Conservation (phyloP, 2,329 filamentous ascomycete genomes). For the Aureobasidium sp. region DNA sequence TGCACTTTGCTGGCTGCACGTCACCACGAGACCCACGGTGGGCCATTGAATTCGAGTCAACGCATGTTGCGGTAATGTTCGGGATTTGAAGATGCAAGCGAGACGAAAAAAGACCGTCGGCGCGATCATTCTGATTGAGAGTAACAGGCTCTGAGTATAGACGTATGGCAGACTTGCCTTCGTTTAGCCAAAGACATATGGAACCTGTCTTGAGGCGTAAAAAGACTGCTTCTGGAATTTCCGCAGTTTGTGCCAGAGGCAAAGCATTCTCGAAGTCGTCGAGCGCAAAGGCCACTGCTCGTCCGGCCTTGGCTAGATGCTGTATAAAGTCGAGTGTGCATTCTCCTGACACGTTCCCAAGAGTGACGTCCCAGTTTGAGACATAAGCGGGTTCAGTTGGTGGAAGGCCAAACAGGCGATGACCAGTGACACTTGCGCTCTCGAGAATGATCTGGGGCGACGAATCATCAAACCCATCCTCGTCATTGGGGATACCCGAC, state of each 20-base stretch:
- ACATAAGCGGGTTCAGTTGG: conserved; percentile 88
- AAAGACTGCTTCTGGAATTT: conserved; percentile 81
- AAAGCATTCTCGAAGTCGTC: conserved; percentile 91
- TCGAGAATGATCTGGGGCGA: conserved; percentile 76
- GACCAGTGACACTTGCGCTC: conserved; percentile 68
- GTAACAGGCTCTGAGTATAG: conserved; percentile 60
- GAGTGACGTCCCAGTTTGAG: conserved; percentile 85
- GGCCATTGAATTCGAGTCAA: conserved; percentile 63
- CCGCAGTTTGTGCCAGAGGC: conserved; percentile 58
- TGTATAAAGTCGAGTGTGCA: conserved; percentile 71
- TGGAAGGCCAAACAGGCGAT: conserved; percentile 84
- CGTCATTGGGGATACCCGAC: conserved; percentile 20
- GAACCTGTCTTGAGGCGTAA: conserved; percentile 62
- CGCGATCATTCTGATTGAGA: conserved; percentile 80
- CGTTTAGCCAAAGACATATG: conserved; percentile 68
- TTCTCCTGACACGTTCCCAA: conserved; percentile 77
- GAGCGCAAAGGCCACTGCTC: conserved; percentile 73
- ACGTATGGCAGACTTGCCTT: conserved; percentile 70
- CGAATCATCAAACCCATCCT: conserved; percentile 15
- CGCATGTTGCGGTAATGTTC: conserved; percentile 65
- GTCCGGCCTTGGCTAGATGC: conserved; percentile 56
- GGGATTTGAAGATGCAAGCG: conserved; percentile 65
- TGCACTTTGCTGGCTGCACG: conserved; percentile 56
- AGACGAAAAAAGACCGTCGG: conserved; percentile 71
- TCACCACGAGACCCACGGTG: conserved; percentile 49